Evolutionary conservation across 2,329 filamentous ascomycete species (phyloP), one percentile per base, ranked within the genome.

Genomic region (Cadophora malorum): DNA sequence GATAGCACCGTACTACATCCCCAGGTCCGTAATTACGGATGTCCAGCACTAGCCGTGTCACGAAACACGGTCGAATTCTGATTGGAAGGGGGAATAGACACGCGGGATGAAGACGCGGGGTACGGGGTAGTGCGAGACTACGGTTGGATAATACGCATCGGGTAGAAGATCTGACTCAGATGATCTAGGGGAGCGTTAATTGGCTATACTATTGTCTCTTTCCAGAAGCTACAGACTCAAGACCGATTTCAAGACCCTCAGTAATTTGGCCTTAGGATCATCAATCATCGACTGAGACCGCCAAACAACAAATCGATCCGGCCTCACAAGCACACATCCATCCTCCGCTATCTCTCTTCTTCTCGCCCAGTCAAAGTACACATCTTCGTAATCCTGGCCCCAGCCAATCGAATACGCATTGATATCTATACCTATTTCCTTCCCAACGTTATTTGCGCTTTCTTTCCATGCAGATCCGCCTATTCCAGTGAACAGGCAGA

Each of bases 281-380:
- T 64, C 28, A 6, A 71, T 62, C 47, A 70, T 69, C 1, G 19
- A 33, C 3, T 38, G 38, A 16, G 69, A 72, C 45, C 73, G 67
- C 73, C 73, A 75, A n/a, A 71, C 72, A 19, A 75, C 68, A 66
- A 73, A 74, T 35, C 84, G 78, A 78, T 90, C 88, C 0, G 88
- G 88, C 12, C 88, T 78, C 4, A 86, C 82, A 28, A 90, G 79
- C 19, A 90, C 81, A 72, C 82, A 85, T 1, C 88, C 87, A 67
- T 84, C 82, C 69, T 89, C 88, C 23, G 83, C 81, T 1, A 90
- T 81, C 55, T 84, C 85, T 19, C 86, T 80, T 64, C 80, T 77
- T 58, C 78, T 77, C 12, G 79, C 81, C 88, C 88, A 91, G 66
- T 88, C 86, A 68, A 83, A 83, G 75, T 90, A 90, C 0, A 87